A percentile compares a stretch with the other conserved stretches of the same genome.
Evolutionary conservation across 305 asterid species (phyloP).

Genomic region (Rubia occidens): DNA sequence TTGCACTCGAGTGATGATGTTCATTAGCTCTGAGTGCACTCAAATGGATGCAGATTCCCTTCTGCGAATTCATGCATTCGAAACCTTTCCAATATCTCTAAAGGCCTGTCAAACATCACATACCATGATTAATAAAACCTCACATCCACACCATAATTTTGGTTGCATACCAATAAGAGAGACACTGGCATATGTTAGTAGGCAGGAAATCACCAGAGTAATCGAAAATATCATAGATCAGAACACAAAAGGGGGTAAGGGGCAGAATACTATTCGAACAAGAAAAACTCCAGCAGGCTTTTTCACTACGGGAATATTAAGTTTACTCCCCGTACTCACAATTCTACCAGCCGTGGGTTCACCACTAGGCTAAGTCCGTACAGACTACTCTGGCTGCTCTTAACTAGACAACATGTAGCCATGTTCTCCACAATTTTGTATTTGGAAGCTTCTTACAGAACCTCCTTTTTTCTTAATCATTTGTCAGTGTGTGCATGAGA

Average conservation of each 20-base stretch:
- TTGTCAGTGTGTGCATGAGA: not conserved
- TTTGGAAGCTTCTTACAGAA: not conserved
- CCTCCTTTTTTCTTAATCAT: not conserved
- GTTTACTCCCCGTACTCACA: not conserved
- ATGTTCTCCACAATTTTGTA: not conserved
- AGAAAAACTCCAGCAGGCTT: too few relatives aligned
- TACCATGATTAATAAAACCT: not conserved
- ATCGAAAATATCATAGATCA: not conserved
- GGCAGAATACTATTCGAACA: not conserved
- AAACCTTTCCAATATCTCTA: slow-evolving; percentile 80
- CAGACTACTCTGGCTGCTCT: too few relatives aligned
- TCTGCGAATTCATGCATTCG: slow-evolving; percentile 84
- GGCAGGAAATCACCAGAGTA: not conserved
- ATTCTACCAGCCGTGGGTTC: too few relatives aligned
- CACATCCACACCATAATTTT: not conserved
- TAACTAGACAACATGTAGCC: too few relatives aligned
- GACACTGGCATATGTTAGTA: not conserved
- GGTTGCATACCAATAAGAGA: not conserved
- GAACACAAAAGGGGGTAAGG: not conserved
- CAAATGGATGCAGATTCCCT: slow-evolving; percentile 84
- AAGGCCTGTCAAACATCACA: slow-evolving; percentile 51
- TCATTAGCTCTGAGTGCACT: slow-evolving; percentile 81
- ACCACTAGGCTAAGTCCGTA: too few relatives aligned
- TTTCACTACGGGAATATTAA: not conserved
- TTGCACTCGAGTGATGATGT: not conserved